Base-by-base conservation (phyloP, 2,329 filamentous ascomycete species). In the Macrophomina pseudophaseolina region DNA sequence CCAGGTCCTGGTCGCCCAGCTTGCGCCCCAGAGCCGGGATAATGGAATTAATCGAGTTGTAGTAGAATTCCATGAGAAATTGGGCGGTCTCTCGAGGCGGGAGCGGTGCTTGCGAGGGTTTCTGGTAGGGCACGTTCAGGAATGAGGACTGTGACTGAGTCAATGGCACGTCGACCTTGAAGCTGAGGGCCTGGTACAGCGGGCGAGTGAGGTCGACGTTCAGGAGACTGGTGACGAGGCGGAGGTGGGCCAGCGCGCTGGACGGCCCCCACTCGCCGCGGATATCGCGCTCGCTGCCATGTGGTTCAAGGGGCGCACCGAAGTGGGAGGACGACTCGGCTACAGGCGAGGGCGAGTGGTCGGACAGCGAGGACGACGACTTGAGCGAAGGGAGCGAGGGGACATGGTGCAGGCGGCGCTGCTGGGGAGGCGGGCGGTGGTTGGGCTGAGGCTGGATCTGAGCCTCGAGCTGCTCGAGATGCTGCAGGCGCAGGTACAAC, bases 41-140 rank as follows among this genome's bases (percentile, higher is more conserved):
- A 16, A 66, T 44, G 1, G 48, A 35, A 38, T 66, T 56, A 38
- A 66, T 59, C 5, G 56, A 66, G n/a, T 66, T 52, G 49, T 66
- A 66, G 56, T 66, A 66, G 38, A 66, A 66, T 14, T 66, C 65
- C 32, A 62, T 12, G 5, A 66, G 49, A 9, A 66, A 66, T 14
- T 56, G 33, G 30, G 32, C 35, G 2, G 65, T 66, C 40, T 66
- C 56, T 18, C 32, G n/a, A 38, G 65, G 65, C 14, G 58, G 65
- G 8, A 66, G 49, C 3, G 35, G 64, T 18, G 46, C 23, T 5
- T 51, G 42, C 44, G 16, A 42, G 7, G 40, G 23, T 8, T 9
- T 51, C 18, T 35, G 33, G 2, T 32, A 23, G 32, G 54, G 44
- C 42, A 59, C 52, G 6, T n/a, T 28, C 42, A 42, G 51, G 3